A percentile compares a stretch with the other conserved stretches of the same genome.
Conservation (phyloP, 148 eudicot species). For the Gaultheria prostrata region DNA sequence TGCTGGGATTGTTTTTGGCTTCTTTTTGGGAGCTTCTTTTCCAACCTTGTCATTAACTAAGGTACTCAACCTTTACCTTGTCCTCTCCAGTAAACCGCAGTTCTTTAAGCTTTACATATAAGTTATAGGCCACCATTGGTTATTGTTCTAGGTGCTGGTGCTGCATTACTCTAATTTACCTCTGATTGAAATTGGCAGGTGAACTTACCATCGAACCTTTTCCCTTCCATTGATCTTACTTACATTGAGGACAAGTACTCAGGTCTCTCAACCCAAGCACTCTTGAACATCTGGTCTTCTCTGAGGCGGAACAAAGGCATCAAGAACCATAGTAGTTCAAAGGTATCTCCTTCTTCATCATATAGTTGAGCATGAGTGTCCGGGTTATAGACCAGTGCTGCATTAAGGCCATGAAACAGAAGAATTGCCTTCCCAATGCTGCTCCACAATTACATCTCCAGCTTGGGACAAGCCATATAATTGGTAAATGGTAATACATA, state of each 20-base stretch:
- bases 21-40: constrained; percentile 61
- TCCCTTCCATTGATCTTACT: constrained; percentile 13
- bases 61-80: constrained; percentile 32
- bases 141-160: background rate
- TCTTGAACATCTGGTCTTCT: constrained; percentile 13
- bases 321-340: constrained; percentile 29
- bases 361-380: constrained; percentile 30
- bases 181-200: constrained; percentile 17
- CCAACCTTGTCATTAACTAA: constrained; percentile 54
- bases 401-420: background rate
- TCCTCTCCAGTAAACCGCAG: background rate
- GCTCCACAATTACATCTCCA: background rate
- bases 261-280: constrained; percentile 17
- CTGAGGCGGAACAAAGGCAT: background rate
- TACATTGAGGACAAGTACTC: constrained; percentile 14
- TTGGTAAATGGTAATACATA: background rate
- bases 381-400: constrained; percentile 26
- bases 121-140: background rate
- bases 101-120: background rate
- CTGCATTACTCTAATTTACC: constrained; percentile 1
- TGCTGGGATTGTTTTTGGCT: constrained; percentile 62
- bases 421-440: background rate
- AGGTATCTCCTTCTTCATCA: constrained; percentile 23
- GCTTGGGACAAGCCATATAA: background rate
- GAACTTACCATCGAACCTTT: constrained; percentile 1